Base-by-base conservation (phyloP, 164 flowering plant genomes). In the Aristolochia fimbriata region DNA sequence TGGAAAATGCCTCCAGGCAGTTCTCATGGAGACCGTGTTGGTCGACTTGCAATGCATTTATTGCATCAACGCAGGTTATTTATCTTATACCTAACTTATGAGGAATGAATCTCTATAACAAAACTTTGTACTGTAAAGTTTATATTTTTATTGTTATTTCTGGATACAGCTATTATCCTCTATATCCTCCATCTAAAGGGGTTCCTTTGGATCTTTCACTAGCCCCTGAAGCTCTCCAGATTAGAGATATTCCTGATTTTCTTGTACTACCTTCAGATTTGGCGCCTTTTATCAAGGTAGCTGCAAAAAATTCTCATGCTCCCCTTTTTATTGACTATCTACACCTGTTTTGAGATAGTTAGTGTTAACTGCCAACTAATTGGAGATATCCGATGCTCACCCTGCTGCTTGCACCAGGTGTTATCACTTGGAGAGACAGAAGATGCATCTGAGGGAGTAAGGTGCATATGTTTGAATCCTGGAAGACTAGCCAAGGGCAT, bases 401-500 rank as follows among this genome's bases (percentile, higher is more conserved):
- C 4, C 27, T 1, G 21, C 19, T 48, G 12, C 15, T 23, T 27
- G 43, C 19, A 51, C 9, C 73, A 88, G 96, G 83, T 83, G 5
- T 63, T 91, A 51, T 65, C 83, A 30, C 51, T 78, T 61, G 84
- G 76, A n/a, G 81, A 64, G 59, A 67, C 46, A 63, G 69, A 58
- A 22, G 80, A 82, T 57, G 83, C 61, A 60, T 80, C 75, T 66
- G 75, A 71, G 47, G 72, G 65, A 54, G 65, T 16, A 16, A 86
- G 79, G 69, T 88, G 97, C 71, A 62, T 94, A 15, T 81, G 91
- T 59, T 69, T 88, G 33, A 94, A 94, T 70, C 99, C 99, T 16
- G 99, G 97, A 41, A 82, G 96, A 75, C 76, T 91, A 14, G 77
- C 97, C 51, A 87, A 88, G 78, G 99, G 99, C 22, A 80, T 86